Base-by-base conservation (phyloP, 1,284 basidiomycete genomes). In the Ganoderma leucocontextum region DNA sequence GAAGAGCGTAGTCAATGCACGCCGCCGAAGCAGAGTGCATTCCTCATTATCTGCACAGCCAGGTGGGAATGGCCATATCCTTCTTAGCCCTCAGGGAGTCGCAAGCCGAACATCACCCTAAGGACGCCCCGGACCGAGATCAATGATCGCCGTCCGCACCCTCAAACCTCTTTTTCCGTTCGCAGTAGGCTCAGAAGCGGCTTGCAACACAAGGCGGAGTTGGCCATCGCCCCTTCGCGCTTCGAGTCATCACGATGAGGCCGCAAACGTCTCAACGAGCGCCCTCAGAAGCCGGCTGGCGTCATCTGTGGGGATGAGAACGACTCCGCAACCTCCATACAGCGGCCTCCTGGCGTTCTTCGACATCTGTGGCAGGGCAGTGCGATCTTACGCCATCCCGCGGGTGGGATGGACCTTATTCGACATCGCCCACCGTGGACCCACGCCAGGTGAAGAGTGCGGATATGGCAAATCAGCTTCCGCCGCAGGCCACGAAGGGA, bases 301-400 rank as follows among this genome's bases (percentile, higher is more conserved):
- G 29, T 19, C 52, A 29, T 35, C 52, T 55, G 25, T 47, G 22
- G 47, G n/a, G 47, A 52, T 8, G 53, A 55, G 53, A 35, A 35
- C 7, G 55, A 36, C 55, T 55, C 33, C 33, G 41, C n/a, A 59
- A 33, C 33, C 22, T 47, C 12, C 17, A 38, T 13, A 47, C 49
- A 36, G n/a, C 49, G 47, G 17, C 38, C 9, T 53, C 44, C 55
- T 64, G 55, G 55, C 35, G 55, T 63, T 22, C 49, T n/a, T 47
- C 39, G 29, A 39, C 44, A 42, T 57, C 36, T 60, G 58, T 41
- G 53, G 57, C 64, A 29, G 49, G 53, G 53, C 61, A 58, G 53
- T 66, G 33, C 52, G 41, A 72, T 69, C 70, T 72, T 69, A 72
- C 68, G 70, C 60, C 58, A 72, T 69, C 66, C 70, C 70, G 70